A percentile compares a stretch with the other conserved stretches of the same genome.
These are phyloP conservation scores for Cenchrus fungigraminus DNA, from an alignment of 176 grass and related monocot species.

Conservation along the genomic window DNA sequence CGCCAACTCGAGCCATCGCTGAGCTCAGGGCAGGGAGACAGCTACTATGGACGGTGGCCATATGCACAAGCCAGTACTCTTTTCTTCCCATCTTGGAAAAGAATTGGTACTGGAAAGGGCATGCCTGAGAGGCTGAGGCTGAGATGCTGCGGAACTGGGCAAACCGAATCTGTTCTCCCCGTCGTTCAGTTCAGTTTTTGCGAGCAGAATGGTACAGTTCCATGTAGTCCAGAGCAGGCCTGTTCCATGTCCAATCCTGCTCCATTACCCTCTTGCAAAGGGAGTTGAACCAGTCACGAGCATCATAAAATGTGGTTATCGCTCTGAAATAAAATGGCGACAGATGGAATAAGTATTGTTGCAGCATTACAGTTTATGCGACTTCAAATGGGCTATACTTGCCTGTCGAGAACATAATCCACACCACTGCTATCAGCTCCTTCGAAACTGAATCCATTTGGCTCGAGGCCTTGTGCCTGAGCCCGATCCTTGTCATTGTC, in stretches of 20 bases:
- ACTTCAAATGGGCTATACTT: conserved; percentile 18
- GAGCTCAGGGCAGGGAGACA: not conserved
- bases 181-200: conserved; percentile 42
- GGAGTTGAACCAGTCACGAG: conserved; percentile 62
- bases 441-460: conserved; percentile 91
- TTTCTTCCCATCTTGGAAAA: conserved; percentile 15
- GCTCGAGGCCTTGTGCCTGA: conserved; percentile 71
- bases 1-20: not conserved
- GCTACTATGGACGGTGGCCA: not conserved
- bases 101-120: not conserved
- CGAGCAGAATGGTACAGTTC: conserved; percentile 84
- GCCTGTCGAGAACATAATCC: conserved; percentile 85
- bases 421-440: conserved; percentile 65
- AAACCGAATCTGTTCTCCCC: conserved; percentile 1
- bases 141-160: conserved; percentile 21
- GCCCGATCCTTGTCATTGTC: conserved; percentile 84
- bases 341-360: not conserved
- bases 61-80: not conserved
- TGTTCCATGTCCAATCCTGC: conserved; percentile 99
- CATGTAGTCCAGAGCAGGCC: conserved; percentile 86
- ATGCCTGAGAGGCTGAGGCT: conserved; percentile 4
- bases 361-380: not conserved
- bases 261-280: conserved; percentile 93
- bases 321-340: conserved; percentile 65
- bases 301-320: conserved; percentile 71